Evolutionary conservation across 1,139 yeast species (phyloP).

Genomic region (Candida labiduridarum): DNA sequence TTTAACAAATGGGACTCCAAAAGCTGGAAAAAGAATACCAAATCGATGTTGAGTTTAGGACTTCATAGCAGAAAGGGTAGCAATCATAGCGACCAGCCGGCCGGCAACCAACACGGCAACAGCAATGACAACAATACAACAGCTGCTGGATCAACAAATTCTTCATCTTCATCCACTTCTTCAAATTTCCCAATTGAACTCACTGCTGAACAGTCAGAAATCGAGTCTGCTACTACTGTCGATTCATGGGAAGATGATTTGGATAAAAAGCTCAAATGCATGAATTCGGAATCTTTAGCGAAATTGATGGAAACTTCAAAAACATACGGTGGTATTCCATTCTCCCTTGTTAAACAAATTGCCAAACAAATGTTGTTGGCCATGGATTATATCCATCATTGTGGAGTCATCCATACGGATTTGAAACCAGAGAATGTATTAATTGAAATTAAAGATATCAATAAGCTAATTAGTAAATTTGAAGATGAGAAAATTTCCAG

Average conservation of each 20-base stretch:
- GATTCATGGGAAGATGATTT: slow-evolving; percentile 13
- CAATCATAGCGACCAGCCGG: not conserved
- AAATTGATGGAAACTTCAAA: slow-evolving; percentile 19
- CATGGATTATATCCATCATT: slow-evolving; percentile 44
- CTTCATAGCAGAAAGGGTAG: slow-evolving; percentile 17
- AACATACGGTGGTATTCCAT: slow-evolving; percentile 36
- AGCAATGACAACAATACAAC: not conserved
- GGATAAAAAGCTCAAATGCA: slow-evolving; percentile 14
- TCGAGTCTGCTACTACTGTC: slow-evolving; percentile 12
- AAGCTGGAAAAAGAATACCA: slow-evolving; percentile 24
- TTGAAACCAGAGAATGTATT: slow-evolving; percentile 48
- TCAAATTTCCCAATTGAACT: slow-evolving; percentile 11
- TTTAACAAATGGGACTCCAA: slow-evolving; percentile 27
- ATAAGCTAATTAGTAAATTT: slow-evolving; percentile 33
- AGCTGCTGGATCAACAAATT: not conserved
- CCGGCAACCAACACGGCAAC: not conserved
- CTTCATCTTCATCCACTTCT: slow-evolving; percentile 12
- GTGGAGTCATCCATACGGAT: slow-evolving; percentile 49
- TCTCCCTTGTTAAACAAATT: slow-evolving; percentile 38
- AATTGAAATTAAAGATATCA: slow-evolving; percentile 42
- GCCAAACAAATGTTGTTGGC: slow-evolving; percentile 41
- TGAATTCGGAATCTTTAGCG: slow-evolving; percentile 19
- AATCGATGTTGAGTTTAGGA: slow-evolving; percentile 30
- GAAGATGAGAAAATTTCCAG: slow-evolving; percentile 32
- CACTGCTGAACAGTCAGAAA: slow-evolving; percentile 10